Conservation (phyloP, 2,329 filamentous ascomycete species). For the Clonostachys solani region DNA sequence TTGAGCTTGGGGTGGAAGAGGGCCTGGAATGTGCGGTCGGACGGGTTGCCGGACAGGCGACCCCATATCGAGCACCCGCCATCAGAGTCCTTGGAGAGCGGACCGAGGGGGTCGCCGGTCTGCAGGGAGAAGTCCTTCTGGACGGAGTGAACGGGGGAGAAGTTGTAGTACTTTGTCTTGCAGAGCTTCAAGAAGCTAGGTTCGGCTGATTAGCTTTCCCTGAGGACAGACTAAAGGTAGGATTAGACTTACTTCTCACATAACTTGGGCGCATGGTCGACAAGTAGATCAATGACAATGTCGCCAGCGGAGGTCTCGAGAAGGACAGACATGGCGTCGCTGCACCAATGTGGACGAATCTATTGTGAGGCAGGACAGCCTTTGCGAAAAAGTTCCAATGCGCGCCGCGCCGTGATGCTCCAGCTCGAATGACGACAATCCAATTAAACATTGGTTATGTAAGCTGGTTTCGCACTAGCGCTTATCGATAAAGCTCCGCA, state of each 20-base stretch:
- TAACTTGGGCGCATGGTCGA: slow-evolving; percentile 83
- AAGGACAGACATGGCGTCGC: slow-evolving; percentile 73
- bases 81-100: slow-evolving; percentile 78
- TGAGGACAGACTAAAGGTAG: background rate
- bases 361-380: no score
- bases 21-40: slow-evolving; percentile 76
- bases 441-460: no score
- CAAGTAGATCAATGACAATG: slow-evolving; percentile 88
- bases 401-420: no score
- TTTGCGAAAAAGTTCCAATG: no score
- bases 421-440: no score
- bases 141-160: slow-evolving; percentile 84
- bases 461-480: no score
- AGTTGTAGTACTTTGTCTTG: slow-evolving; percentile 99
- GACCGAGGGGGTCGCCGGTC: slow-evolving; percentile 89
- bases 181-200: slow-evolving; percentile 95
- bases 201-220: background rate
- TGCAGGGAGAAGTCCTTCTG: slow-evolving; percentile 97
- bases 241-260: slow-evolving; percentile 79
- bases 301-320: slow-evolving; percentile 91
- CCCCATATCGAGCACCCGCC: slow-evolving; percentile 95
- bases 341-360: no score
- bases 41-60: slow-evolving; percentile 59
- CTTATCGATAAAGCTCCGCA: no score
- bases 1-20: slow-evolving; percentile 84